Conservation (phyloP, 495 filamentous ascomycete species). For the Aspergillus asperescens region DNA sequence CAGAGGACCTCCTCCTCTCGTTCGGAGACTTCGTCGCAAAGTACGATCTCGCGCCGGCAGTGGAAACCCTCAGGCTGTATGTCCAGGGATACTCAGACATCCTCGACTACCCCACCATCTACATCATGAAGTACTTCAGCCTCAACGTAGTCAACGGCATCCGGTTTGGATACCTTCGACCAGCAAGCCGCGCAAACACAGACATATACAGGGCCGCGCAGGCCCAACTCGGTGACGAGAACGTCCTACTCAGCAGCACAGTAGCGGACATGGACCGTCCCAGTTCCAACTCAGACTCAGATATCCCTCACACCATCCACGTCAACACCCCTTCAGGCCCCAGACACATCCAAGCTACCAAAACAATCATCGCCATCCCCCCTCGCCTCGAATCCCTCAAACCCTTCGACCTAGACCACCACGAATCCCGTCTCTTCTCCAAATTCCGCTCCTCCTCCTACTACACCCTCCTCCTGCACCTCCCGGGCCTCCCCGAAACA, state of each 20-base stretch:
- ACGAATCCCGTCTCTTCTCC: slow-evolving; percentile 36
- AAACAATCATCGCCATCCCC: slow-evolving; percentile 39
- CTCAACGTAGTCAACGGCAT: not conserved
- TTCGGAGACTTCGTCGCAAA: slow-evolving; percentile 43
- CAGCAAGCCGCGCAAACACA: not conserved
- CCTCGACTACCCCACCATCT: slow-evolving; percentile 21
- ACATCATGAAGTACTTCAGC: slow-evolving; percentile 10
- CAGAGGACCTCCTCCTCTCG: slow-evolving; percentile 44
- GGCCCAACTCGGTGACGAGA: not conserved
- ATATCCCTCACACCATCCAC: slow-evolving; percentile 18
- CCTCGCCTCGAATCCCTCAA: slow-evolving; percentile 26
- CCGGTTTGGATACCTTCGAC: not conserved
- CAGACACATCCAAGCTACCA: slow-evolving; percentile 38
- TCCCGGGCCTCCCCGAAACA: slow-evolving; percentile 11
- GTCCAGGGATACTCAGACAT: slow-evolving; percentile 32
- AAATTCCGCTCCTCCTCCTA: slow-evolving; percentile 26
- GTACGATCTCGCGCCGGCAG: slow-evolving; percentile 24
- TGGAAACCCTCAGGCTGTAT: slow-evolving; percentile 11
- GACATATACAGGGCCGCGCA: slow-evolving; percentile 2
- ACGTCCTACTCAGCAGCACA: slow-evolving; percentile 16
- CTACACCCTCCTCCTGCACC: slow-evolving; percentile 15
- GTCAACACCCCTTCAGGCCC: slow-evolving; percentile 34
- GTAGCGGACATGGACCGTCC: slow-evolving; percentile 21
- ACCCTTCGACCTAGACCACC: slow-evolving; percentile 27
- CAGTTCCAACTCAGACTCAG: slow-evolving; percentile 24